These are phyloP conservation scores for Coniosporium apollinis DNA, from an alignment of 495 filamentous ascomycete species.

Conservation along the genomic window DNA sequence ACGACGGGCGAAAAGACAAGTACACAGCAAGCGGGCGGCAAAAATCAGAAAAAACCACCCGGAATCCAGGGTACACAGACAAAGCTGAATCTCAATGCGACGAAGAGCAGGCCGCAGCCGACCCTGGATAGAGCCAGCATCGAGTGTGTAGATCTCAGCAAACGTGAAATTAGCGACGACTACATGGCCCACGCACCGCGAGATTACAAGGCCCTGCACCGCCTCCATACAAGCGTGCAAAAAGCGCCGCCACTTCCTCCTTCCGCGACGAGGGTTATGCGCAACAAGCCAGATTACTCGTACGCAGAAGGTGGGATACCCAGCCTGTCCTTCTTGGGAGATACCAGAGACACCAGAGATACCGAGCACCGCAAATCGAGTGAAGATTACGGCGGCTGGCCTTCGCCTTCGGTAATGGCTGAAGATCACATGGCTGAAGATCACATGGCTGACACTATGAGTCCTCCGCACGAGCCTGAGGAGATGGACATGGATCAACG, in stretches of 20 bases:
- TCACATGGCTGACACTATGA: conserved; percentile 7
- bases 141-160: conserved; percentile 21
- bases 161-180: conserved; percentile 10
- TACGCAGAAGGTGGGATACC: conserved; percentile 21
- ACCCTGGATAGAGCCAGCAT: conserved; percentile 15
- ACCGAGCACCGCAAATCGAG: conserved; percentile 1
- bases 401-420: not conserved
- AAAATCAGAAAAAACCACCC: conserved; percentile 8
- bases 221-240: conserved; percentile 20
- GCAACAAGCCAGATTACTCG: conserved; percentile 20
- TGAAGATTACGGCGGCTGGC: conserved; percentile 8
- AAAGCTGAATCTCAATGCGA: conserved; percentile 7
- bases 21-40: not conserved
- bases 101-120: conserved; percentile 4
- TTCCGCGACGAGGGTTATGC: conserved; percentile 11
- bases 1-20: conserved; percentile 1
- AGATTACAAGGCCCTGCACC: conserved; percentile 19
- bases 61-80: conserved; percentile 8
- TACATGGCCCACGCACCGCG: conserved; percentile 14
- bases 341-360: not conserved
- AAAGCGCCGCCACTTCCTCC: conserved; percentile 8
- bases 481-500: conserved; percentile 3
- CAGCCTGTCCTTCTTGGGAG: conserved; percentile 8
- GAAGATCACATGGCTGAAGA: not conserved
- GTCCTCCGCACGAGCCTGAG: conserved; percentile 5